phyloP scores from a whole-genome alignment of 202 grass and related monocot genomes.

The Carex arenaria region DNA sequence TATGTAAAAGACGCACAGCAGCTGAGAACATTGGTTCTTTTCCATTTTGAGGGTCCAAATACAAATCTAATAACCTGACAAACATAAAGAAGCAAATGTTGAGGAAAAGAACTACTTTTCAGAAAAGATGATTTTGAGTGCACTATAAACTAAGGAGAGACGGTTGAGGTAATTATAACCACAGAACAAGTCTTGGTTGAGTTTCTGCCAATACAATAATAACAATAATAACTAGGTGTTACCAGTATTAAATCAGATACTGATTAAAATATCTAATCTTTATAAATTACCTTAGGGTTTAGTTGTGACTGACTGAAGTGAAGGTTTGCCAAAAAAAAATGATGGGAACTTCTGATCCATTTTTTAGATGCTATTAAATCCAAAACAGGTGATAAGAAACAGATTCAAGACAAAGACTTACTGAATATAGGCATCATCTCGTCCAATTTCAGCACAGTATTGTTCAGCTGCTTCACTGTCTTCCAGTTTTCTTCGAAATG shows the following conservation, averaged over 20 bases:
- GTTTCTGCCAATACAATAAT: neutral
- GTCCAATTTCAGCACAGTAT: slow-evolving; percentile 93
- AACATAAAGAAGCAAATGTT: neutral
- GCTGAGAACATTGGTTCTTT: slow-evolving; percentile 94
- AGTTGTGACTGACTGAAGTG: neutral
- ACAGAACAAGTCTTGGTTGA: neutral
- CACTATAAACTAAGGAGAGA: neutral
- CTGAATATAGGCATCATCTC: slow-evolving; percentile 99
- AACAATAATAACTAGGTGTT: neutral
- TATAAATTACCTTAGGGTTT: neutral
- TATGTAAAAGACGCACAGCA: slow-evolving; percentile 88
- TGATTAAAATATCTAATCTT: neutral
- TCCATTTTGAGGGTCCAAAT: slow-evolving; percentile 93
- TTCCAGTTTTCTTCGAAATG: slow-evolving; percentile 74
- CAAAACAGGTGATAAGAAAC: neutral
- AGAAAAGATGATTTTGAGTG: neutral
- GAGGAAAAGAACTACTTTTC: neutral
- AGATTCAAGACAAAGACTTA: slow-evolving; percentile 40
- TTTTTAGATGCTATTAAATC: slow-evolving; percentile 1
- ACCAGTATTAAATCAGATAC: neutral
- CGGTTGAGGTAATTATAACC: neutral
- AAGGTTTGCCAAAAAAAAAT: neutral
- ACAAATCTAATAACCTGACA: slow-evolving; percentile 85
- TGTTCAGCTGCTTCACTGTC: slow-evolving; percentile 92
- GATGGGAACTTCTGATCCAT: neutral